Percentiles rank a stretch among this genome's conserved stretches.
phyloP scores from a whole-genome alignment of 352 stramenopile species.

The Phytophthora gonapodyides region DNA sequence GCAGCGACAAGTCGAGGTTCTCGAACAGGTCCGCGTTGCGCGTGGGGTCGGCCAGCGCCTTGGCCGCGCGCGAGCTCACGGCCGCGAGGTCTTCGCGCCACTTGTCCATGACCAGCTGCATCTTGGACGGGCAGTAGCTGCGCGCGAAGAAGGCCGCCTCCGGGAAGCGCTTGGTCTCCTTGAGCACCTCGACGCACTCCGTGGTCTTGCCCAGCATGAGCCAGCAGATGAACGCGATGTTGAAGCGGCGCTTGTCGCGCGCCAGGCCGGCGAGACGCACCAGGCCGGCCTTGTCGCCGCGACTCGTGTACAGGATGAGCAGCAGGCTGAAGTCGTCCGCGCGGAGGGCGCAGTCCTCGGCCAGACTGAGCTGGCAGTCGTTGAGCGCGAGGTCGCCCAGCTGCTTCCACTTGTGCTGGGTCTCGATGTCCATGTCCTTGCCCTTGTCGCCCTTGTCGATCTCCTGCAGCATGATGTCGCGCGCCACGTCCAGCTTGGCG shows the following conservation, averaged over 20 bases:
- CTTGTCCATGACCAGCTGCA: conserved; percentile 94
- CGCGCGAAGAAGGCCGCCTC: conserved; percentile 99
- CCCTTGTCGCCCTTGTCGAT: conserved; percentile 56
- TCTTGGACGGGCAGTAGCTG: conserved; percentile 97
- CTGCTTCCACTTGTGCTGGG: conserved; percentile 98
- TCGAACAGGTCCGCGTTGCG: conserved; percentile 96
- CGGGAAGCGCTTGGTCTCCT: conserved; percentile 94
- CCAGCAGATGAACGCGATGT: conserved; percentile 97
- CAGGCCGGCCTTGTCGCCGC: conserved; percentile 94
- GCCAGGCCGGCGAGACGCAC: conserved; percentile 89
- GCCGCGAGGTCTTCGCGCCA: conserved; percentile 95
- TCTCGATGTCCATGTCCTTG: conserved; percentile 94
- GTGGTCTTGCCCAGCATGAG: conserved; percentile 96
- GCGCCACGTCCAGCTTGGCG: conserved; percentile 94
- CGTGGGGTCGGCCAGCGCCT: conserved; percentile 93
- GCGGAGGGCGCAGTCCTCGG: conserved; percentile 93
- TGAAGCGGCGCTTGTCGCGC: conserved; percentile 89
- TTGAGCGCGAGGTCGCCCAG: conserved; percentile 94
- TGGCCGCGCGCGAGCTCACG: conserved; percentile 91
- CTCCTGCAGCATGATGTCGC: conserved; percentile 93
- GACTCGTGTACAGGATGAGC: conserved; percentile 97
- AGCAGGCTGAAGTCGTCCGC: conserved; percentile 97
- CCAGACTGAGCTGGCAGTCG: conserved; percentile 94
- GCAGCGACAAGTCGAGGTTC: conserved; percentile 93
- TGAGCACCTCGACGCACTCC: conserved; percentile 95